Conservation (phyloP, 2,329 filamentous ascomycete species). For the Alternaria rosae region DNA sequence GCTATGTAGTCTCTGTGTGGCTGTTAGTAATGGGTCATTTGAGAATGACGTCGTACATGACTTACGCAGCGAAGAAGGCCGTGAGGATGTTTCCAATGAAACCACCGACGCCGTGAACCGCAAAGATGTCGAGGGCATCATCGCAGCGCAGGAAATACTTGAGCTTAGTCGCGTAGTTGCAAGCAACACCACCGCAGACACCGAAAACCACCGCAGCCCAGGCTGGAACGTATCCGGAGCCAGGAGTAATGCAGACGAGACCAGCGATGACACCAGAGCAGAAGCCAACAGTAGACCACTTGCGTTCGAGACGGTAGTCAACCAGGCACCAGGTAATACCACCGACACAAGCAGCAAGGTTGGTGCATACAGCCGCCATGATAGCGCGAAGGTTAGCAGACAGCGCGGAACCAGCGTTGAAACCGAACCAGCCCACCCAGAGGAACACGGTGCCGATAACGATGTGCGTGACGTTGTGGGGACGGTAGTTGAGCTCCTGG, state of each 20-base stretch:
- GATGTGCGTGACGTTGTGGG: slow-evolving; percentile 92
- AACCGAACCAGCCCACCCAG: slow-evolving; percentile 95
- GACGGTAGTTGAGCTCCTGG: slow-evolving; percentile 87
- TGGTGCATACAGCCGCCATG: slow-evolving; percentile 87
- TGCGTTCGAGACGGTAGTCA: slow-evolving; percentile 86
- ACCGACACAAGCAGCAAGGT: slow-evolving; percentile 82
- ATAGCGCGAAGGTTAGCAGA: slow-evolving; percentile 83
- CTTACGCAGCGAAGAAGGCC: slow-evolving; percentile 78
- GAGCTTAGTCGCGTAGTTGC: slow-evolving; percentile 90
- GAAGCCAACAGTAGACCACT: slow-evolving; percentile 93
- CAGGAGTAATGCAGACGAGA: slow-evolving; percentile 86
- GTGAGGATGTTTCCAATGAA: slow-evolving; percentile 67
- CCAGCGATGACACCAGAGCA: slow-evolving; percentile 90
- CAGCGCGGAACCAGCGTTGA: slow-evolving; percentile 87
- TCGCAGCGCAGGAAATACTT: slow-evolving; percentile 84
- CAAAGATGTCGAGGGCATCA: slow-evolving; percentile 81
- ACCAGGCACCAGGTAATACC: slow-evolving; percentile 90
- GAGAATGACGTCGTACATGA: slow-evolving; percentile 9
- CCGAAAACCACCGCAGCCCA: slow-evolving; percentile 87
- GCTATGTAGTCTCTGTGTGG: slow-evolving; percentile 75
- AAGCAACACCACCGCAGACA: slow-evolving; percentile 75
- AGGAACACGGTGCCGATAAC: slow-evolving; percentile 92
- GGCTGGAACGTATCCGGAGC: slow-evolving; percentile 82
- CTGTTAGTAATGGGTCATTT: not conserved
- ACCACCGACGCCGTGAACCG: slow-evolving; percentile 66